Base-by-base conservation (phyloP, 805 yeast species). In the Wickerhamiella musiphila region DNA sequence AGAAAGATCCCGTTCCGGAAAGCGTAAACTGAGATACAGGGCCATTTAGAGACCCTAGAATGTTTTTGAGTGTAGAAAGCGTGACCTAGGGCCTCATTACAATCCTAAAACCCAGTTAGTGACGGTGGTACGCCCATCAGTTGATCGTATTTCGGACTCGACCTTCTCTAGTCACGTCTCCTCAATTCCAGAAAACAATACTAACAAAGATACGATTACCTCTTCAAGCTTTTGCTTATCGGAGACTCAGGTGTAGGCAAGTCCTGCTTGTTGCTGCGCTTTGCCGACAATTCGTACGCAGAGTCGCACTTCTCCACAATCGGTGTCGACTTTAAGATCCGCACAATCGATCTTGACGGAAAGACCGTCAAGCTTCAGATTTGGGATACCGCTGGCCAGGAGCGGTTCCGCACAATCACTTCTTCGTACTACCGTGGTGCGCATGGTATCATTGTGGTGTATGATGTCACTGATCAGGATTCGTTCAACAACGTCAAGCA, bases 311-410 rank as follows among this genome's bases (percentile, higher is more conserved):
- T 90, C 51, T 81, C 94, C 35, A 90, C 98, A 28, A 90, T 90
- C 53, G 98, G 98, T 36, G 96, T 90, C 33, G 98, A 90, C 56
- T 90, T 90, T 66, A 71, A 71, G 54, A 61, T 60, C 48, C 58
- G 65, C 36, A 61, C 65, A 18, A 56, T 60, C 33, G 96, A 90
- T 54, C 66, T 90, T 39, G 95, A 90, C 48, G 96, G 96, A 43
- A 90, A 90, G 65, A 81, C 93, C 34, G 90, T 90, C 54, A 90
- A 90, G 61, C 69, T 90, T 52, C 98, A 90, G 63, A 86, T 90
- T 53, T 90, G 98, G 98, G 98, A 90, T 55, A 90, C 98, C 35
- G 98, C 96, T 9, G 98, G 98, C 29, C 98, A 90, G 63, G 98
- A 90, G 58, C 67, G 98, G 48, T 90, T 90, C 64, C 75, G 96